phyloP scores from a whole-genome alignment of 495 filamentous ascomycete species.

The Hypoxylon rickii region DNA sequence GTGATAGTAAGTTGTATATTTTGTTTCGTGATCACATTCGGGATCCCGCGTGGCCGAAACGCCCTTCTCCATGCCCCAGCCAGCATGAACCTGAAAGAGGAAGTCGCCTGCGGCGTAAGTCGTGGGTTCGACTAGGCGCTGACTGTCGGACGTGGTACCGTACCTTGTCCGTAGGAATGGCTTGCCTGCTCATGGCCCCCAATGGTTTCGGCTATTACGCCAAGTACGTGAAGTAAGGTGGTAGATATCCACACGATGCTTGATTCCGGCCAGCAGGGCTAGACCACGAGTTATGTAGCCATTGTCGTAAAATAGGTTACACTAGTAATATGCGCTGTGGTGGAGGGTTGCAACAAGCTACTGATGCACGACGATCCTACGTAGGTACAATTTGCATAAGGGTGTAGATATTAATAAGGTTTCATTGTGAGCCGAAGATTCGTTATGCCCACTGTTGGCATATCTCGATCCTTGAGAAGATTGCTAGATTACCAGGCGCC shows the following conservation, averaged over 20 bases:
- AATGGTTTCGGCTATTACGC: no score
- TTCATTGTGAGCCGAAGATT: no score
- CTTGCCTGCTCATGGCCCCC: neutral
- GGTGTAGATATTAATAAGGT: no score
- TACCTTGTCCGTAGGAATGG: neutral
- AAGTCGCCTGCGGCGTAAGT: neutral
- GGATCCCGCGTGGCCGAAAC: neutral
- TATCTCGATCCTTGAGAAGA: neutral
- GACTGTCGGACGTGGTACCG: neutral
- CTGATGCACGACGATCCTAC: neutral
- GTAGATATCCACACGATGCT: no score
- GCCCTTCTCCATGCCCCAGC: neutral
- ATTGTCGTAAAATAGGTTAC: no score
- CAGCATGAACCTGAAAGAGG: slow-evolving; percentile 1
- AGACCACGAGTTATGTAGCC: no score
- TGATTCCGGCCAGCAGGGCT: no score
- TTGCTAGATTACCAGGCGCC: neutral
- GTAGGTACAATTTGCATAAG: neutral
- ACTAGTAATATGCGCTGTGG: no score
- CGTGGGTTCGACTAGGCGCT: neutral
- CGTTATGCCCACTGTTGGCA: neutral
- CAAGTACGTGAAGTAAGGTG: no score
- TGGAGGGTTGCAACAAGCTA: no score
- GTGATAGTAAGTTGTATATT: neutral
- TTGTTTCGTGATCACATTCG: neutral